phyloP scores from a whole-genome alignment of 805 yeast species.

The Ogataea ganodermae region DNA sequence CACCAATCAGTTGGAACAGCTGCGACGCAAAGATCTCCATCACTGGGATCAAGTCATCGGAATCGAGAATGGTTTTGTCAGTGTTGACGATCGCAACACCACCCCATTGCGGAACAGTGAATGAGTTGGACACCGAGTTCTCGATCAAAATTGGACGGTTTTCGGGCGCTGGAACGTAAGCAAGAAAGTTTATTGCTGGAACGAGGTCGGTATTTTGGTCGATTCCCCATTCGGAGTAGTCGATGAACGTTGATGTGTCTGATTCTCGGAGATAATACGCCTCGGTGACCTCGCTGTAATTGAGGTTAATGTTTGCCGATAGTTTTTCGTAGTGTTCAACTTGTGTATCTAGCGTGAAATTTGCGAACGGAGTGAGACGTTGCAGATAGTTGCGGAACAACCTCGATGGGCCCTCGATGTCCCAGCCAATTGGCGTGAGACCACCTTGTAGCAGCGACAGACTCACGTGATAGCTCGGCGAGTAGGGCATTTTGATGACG shows the following conservation, averaged over 20 bases:
- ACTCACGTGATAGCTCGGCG: conserved; percentile 73
- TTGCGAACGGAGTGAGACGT: conserved; percentile 55
- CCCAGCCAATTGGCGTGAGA: conserved; percentile 72
- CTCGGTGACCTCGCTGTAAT: conserved; percentile 31
- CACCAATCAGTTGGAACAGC: conserved; percentile 70
- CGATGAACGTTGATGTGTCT: conserved; percentile 75
- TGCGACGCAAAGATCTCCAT: conserved; percentile 76
- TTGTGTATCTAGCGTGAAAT: conserved; percentile 78
- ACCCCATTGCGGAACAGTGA: conserved; percentile 88
- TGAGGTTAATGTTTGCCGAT: conserved; percentile 28
- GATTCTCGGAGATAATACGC: conserved; percentile 41
- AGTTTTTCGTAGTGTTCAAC: conserved; percentile 65
- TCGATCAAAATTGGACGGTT: conserved; percentile 52
- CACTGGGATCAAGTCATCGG: conserved; percentile 52
- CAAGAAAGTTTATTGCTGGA: conserved; percentile 69
- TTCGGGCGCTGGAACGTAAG: conserved; percentile 59
- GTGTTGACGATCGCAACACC: conserved; percentile 62
- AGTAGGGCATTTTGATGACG: conserved; percentile 51
- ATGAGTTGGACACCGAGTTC: conserved; percentile 53
- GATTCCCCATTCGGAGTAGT: conserved; percentile 82
- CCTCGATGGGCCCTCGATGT: conserved; percentile 56
- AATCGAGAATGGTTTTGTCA: conserved; percentile 35
- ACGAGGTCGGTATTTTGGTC: conserved; percentile 49
- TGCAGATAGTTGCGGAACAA: conserved; percentile 57
- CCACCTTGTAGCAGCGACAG: conserved; percentile 74